Percentiles rank a stretch among this genome's conserved stretches.
Conservation (phyloP, 2,329 filamentous ascomycete species). For the Hymenoscyphus fructigenus region DNA sequence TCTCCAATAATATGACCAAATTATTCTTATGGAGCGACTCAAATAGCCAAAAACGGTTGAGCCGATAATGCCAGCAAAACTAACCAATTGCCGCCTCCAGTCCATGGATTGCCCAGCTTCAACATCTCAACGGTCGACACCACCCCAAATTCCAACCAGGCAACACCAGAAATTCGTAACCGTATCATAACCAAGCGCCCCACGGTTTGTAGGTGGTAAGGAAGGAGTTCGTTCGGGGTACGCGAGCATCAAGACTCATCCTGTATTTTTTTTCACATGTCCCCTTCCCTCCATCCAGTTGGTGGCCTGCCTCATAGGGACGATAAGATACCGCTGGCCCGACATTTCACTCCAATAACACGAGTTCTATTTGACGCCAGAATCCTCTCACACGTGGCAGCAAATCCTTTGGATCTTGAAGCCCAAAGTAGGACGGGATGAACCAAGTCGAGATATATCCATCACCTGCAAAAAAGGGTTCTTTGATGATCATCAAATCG, state of each 20-base stretch:
- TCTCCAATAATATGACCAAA: not conserved
- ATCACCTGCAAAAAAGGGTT: not conserved
- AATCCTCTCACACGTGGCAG: not conserved
- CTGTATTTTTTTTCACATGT: not conserved
- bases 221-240: no score
- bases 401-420: not conserved
- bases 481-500: not conserved
- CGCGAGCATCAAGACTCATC: no score
- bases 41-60: conserved; percentile 2
- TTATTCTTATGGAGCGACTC: not conserved
- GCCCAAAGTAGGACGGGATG: conserved; percentile 3
- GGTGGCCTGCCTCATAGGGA: not conserved
- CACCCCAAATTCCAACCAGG: not conserved
- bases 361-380: not conserved
- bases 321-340: not conserved
- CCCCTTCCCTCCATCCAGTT: not conserved
- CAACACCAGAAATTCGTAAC: not conserved
- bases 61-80: not conserved
- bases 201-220: not conserved
- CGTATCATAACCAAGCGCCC: not conserved
- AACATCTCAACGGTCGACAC: not conserved
- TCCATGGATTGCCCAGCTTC: not conserved
- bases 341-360: not conserved
- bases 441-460: not conserved
- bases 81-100: not conserved